Base-by-base conservation (phyloP, 139 green algal species). In the Limnomonas spitsbergensis region DNA sequence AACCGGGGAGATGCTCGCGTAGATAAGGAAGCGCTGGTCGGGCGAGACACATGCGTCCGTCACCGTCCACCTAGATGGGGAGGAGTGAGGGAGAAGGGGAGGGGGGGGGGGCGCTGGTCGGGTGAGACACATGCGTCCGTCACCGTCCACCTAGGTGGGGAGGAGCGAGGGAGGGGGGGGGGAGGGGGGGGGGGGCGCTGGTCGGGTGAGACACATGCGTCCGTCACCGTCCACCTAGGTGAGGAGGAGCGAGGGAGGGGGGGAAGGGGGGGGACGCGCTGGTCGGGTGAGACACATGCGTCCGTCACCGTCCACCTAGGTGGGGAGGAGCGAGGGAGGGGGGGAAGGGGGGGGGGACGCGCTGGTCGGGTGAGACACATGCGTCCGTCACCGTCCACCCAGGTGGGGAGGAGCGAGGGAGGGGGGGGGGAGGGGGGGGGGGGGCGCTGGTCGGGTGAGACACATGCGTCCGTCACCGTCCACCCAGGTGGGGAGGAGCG, bases 11-110 rank as follows among this genome's bases (percentile, higher is more conserved):
- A 72, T 72, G 27, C 27, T 39, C 9, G 61, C 61, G 29, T 72
- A 74, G 35, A 74, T 47, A 20, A 97, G 79, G 66, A 89, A 89
- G 37, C 85, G 80, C 66, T 91, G 81, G 78, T 98, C 94, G 7
- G 86, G 86, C 1, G 85, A 93, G 7, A 97, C 69, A 40, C 72
- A 81, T 3, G 92, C 97, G 85, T 98, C 95, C 35, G 91, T 95
- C 70, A 93, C 82, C 31, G 92, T 94, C 89, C 88, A 94, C 42
- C 72, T 86, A 72, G 2, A 86, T 31, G 31, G 79, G 40, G 40
- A 67, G 40, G 70, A n/a, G n/a, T n/a, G n/a, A n/a, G n/a, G n/a
- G n/a, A n/a, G 39, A 39, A 61, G 7, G 72, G 77, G 42, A 80
- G 38, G 90, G 94, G 54, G 93, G 78, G 79, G 66, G 89, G 89